Conservation (phyloP, 176 grass and related monocot genomes). For the Tillandsia leiboldiana region DNA sequence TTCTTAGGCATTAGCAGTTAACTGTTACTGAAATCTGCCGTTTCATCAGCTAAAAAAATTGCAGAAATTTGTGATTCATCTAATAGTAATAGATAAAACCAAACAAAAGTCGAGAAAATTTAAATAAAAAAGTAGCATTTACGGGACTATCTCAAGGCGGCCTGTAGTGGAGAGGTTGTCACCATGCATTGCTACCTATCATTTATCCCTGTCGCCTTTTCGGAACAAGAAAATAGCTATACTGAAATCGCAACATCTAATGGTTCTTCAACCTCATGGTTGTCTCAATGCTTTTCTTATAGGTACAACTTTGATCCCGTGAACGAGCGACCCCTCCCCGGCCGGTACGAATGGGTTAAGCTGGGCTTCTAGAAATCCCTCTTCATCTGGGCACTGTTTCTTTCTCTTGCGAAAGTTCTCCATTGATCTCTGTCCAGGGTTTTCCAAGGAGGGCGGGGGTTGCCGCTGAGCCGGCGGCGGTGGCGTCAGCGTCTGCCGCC, state of each 20-base stretch:
- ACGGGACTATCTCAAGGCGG: too few species aligned
- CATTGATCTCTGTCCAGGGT: constrained; percentile 16
- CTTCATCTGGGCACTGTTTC: constrained; percentile 9
- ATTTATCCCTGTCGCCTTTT: neutral
- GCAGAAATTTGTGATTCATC: too few species aligned
- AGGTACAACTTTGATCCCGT: constrained; percentile 48
- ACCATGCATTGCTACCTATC: too few species aligned
- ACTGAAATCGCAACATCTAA: neutral
- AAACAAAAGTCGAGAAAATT: too few species aligned
- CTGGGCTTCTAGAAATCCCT: constrained; percentile 17
- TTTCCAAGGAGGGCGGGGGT: constrained; percentile 15
- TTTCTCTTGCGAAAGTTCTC: neutral
- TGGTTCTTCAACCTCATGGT: neutral
- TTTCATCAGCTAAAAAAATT: too few species aligned
- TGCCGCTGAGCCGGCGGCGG: neutral
- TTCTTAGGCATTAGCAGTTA: too few species aligned
- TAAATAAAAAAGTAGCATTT: too few species aligned
- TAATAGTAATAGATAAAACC: too few species aligned
- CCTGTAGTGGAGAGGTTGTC: too few species aligned
- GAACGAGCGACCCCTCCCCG: constrained; percentile 23
- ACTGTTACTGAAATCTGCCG: too few species aligned
- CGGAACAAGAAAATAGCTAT: neutral
- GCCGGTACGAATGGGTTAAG: constrained; percentile 39
- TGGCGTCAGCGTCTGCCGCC: neutral
- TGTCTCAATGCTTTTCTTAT: neutral